phyloP scores from a whole-genome alignment of 108 stramenopile genomes.

The Cyclotella baltica region DNA sequence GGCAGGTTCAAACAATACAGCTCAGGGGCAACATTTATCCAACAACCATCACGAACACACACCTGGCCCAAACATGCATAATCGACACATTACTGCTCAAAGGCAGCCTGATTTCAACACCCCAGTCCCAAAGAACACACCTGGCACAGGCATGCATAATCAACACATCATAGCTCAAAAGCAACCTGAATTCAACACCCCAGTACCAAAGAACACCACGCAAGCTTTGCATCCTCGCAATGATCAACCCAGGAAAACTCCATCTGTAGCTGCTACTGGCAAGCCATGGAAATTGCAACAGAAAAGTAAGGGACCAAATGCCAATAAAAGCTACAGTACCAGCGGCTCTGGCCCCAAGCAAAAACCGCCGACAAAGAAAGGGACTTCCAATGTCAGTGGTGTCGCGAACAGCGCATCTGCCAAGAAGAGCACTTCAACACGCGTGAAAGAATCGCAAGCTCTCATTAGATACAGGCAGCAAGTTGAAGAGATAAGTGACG shows the following conservation, averaged over 20 bases:
- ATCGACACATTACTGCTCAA: too few species aligned
- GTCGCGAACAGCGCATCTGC: neutral
- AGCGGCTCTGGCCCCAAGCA: neutral
- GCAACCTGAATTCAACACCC: neutral
- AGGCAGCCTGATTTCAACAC: too few species aligned
- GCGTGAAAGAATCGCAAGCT: neutral
- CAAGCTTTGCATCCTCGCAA: neutral
- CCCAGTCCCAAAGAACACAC: too few species aligned
- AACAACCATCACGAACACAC: too few species aligned
- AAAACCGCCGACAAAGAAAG: neutral
- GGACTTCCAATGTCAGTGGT: neutral
- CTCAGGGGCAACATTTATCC: too few species aligned
- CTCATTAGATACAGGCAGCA: constrained; percentile 2
- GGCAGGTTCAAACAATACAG: too few species aligned
- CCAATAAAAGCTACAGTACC: neutral
- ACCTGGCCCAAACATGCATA: too few species aligned
- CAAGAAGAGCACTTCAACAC: neutral
- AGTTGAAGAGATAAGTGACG: constrained; percentile 9
- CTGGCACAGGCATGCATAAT: too few species aligned
- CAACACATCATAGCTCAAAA: neutral
- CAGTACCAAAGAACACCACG: neutral
- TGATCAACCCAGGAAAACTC: neutral
- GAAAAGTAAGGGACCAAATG: neutral
- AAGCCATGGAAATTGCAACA: neutral
- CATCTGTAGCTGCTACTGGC: neutral